Conservation (phyloP, 139 green algal species). For the Desmodesmus armatus region DNA sequence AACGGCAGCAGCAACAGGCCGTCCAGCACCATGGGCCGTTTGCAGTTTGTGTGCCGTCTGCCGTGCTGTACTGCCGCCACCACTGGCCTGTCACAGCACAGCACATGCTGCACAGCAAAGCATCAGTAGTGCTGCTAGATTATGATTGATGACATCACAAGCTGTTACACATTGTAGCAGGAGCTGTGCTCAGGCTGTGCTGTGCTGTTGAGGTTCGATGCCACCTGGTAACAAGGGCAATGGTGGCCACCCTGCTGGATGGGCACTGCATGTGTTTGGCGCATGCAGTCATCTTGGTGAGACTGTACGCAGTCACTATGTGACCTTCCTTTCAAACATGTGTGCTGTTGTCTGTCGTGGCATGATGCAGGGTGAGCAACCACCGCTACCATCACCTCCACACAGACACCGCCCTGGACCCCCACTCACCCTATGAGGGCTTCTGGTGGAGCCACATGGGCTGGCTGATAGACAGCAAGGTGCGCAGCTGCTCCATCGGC, state of each 20-base stretch:
- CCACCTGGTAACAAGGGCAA: background rate
- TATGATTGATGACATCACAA: background rate
- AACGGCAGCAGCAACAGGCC: no score
- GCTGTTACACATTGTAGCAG: background rate
- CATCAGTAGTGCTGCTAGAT: no score
- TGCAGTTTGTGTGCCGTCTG: no score
- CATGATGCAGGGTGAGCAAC: constrained; percentile 10
- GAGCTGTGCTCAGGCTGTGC: background rate
- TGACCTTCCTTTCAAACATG: no score
- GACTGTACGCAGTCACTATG: no score
- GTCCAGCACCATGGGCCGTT: no score
- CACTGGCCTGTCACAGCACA: background rate
- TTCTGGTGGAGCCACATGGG: constrained; percentile 94
- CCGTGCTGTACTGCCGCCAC: background rate
- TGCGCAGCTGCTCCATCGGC: background rate
- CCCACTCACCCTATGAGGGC: constrained; percentile 82
- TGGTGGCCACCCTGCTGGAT: background rate
- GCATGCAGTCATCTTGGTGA: no score
- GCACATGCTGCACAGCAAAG: no score
- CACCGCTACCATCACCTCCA: constrained; percentile 91
- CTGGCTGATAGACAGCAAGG: constrained; percentile 89
- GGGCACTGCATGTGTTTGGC: background rate
- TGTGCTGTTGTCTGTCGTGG: background rate
- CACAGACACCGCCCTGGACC: constrained; percentile 91
- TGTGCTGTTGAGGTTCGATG: background rate